Evolutionary conservation across 495 filamentous ascomycete genomes (phyloP).

Genomic region (Neurospora sp.): DNA sequence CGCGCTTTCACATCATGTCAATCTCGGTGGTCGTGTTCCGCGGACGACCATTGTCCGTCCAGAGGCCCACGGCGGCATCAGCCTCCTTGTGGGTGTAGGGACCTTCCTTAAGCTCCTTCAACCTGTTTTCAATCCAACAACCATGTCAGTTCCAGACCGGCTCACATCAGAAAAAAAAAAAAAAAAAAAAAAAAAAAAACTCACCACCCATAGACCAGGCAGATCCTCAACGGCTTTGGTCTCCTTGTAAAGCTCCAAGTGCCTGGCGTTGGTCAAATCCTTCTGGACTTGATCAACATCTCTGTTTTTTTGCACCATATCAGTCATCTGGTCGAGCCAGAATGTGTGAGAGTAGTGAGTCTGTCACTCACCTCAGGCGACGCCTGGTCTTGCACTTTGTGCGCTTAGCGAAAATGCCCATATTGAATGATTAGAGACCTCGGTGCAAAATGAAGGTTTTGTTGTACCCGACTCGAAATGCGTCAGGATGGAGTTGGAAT

Average conservation of each 20-base stretch:
- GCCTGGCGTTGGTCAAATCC: constrained; percentile 64
- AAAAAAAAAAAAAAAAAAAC: constrained; percentile 8
- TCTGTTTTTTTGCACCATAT: constrained; percentile 27
- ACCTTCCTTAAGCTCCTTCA: constrained; percentile 2
- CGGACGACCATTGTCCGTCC: constrained; percentile 1
- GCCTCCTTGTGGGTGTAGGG: constrained; percentile 5
- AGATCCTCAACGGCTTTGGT: constrained; percentile 77
- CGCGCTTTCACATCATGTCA: not conserved
- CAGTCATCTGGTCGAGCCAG: not conserved
- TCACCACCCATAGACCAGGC: constrained; percentile 77
- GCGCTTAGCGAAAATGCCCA: constrained; percentile 44
- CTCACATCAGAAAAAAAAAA: not conserved
- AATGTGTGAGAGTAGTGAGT: not conserved
- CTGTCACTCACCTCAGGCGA: constrained; percentile 29
- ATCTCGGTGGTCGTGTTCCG: not conserved
- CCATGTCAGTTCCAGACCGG: not conserved
- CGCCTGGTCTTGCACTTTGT: constrained; percentile 53
- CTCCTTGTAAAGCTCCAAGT: constrained; percentile 66
- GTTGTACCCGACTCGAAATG: not conserved
- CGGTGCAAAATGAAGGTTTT: not conserved
- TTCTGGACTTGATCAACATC: constrained; percentile 83
- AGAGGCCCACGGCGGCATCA: constrained; percentile 1
- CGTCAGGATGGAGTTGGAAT: not conserved
- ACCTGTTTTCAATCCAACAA: not conserved
- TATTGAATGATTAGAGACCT: constrained; percentile 11